A percentile compares a stretch with the other conserved stretches of the same genome.
Conservation (phyloP, 148 eudicot genomes). For the Silene latifolia region DNA sequence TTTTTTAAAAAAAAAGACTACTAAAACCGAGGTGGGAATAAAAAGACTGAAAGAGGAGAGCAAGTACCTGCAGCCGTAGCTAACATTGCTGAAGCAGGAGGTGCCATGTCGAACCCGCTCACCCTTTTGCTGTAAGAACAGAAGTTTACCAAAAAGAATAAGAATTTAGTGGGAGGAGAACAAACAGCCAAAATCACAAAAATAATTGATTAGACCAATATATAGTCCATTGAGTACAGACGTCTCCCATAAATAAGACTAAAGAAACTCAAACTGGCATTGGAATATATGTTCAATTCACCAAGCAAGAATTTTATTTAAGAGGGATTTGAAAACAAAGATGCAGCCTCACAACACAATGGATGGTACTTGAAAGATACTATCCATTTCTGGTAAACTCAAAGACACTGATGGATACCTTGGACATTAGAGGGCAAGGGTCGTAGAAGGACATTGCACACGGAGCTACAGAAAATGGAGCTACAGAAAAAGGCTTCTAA, state of each 20-base stretch:
- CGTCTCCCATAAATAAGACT: not conserved
- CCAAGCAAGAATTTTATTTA: not conserved
- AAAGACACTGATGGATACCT: not conserved
- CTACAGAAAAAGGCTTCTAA: not conserved
- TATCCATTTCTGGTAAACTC: not conserved
- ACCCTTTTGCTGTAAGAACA: constrained; percentile 74
- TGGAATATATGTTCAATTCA: not conserved
- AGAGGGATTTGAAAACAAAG: not conserved
- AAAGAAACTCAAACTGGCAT: not conserved
- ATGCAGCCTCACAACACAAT: not conserved
- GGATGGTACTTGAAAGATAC: not conserved
- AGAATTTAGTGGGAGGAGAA: not conserved
- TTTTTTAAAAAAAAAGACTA: not conserved
- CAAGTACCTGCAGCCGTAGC: constrained; percentile 62
- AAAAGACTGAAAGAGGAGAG: not conserved
- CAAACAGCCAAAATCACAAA: not conserved
- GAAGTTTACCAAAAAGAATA: constrained; percentile 17
- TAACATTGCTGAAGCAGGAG: constrained; percentile 84
- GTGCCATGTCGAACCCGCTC: constrained; percentile 99
- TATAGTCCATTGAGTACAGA: not conserved
- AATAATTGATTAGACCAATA: not conserved
- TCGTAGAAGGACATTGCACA: not conserved
- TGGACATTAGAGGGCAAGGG: not conserved
- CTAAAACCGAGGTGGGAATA: too few relatives aligned
- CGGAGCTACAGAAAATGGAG: not conserved